These are phyloP conservation scores for Pugionium dolabratum DNA, from an alignment of 345 rosid species.

Conservation along the genomic window DNA sequence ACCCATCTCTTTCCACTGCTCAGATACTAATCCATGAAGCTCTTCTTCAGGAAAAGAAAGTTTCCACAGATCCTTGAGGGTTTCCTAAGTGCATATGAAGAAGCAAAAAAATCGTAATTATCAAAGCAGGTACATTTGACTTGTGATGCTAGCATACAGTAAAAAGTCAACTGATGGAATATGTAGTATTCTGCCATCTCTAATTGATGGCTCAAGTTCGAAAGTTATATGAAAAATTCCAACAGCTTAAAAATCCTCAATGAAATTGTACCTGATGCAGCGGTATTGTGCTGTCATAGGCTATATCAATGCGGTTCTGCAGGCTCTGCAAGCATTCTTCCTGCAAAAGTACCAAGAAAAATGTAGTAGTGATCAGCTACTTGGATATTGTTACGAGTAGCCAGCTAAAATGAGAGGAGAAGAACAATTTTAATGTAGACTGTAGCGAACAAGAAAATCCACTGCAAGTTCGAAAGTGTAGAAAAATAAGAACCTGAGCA, in stretches of 20 bases:
- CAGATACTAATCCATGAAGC: conserved; percentile 81
- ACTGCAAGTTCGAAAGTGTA: not conserved
- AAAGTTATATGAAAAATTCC: not conserved
- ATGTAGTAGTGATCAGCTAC: conserved; percentile 5
- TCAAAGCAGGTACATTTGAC: not conserved
- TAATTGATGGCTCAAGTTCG: conserved; percentile 3
- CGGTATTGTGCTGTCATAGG: conserved; percentile 76
- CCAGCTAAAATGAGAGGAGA: not conserved
- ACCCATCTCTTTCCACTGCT: conserved; percentile 99
- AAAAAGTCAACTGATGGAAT: too few species aligned
- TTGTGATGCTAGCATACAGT: too few species aligned
- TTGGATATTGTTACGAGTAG: not conserved
- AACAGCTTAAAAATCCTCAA: not conserved
- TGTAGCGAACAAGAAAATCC: conserved; percentile 3
- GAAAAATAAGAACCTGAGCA: conserved; percentile 61
- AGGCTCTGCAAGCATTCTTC: conserved; percentile 90
- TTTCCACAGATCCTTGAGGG: conserved; percentile 83
- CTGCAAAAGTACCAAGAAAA: conserved; percentile 42
- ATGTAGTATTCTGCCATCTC: conserved; percentile 7
- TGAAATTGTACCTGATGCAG: conserved; percentile 67
- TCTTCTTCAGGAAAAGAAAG: conserved; percentile 93
- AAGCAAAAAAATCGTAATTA: conserved; percentile 3
- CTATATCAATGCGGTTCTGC: conserved; percentile 83
- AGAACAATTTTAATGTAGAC: not conserved
- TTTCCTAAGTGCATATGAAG: conserved; percentile 52